A percentile compares a stretch with the other conserved stretches of the same genome.
These are phyloP conservation scores for Stromatinia cepivora DNA, from an alignment of 2,329 filamentous ascomycete genomes.

Conservation along the genomic window DNA sequence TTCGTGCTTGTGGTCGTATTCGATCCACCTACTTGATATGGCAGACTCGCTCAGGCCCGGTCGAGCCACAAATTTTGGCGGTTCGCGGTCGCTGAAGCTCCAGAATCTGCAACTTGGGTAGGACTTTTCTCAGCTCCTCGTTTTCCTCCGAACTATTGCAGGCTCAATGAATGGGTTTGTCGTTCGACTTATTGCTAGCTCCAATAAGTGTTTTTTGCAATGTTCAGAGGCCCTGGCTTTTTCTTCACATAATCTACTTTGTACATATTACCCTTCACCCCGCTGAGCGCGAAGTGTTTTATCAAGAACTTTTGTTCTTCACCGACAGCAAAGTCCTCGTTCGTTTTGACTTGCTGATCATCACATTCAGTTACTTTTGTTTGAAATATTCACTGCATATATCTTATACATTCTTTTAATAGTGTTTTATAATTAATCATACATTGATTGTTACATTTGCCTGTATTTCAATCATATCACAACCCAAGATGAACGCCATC, in stretches of 20 bases:
- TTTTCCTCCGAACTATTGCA: neutral
- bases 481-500: conserved; percentile 19
- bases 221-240: neutral
- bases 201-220: neutral
- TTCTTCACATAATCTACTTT: neutral
- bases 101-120: conserved; percentile 2
- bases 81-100: conserved; percentile 9
- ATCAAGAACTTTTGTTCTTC: neutral
- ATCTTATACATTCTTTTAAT: neutral
- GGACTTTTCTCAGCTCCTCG: conserved; percentile 6
- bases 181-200: neutral
- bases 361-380: neutral
- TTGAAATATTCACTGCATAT: neutral
- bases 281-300: neutral
- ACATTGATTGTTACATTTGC: neutral
- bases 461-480: neutral
- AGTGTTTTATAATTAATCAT: neutral
- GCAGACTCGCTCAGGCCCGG: neutral
- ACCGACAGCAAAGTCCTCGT: neutral
- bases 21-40: neutral
- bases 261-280: conserved; percentile 16
- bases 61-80: neutral
- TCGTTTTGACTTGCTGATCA: conserved; percentile 4
- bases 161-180: neutral
- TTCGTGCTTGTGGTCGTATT: neutral